A percentile compares a stretch with the other conserved stretches of the same genome.
These are phyloP conservation scores for Asterella californica DNA, from an alignment of 225 moss, liverwort and hornwort genomes.

Conservation along the genomic window DNA sequence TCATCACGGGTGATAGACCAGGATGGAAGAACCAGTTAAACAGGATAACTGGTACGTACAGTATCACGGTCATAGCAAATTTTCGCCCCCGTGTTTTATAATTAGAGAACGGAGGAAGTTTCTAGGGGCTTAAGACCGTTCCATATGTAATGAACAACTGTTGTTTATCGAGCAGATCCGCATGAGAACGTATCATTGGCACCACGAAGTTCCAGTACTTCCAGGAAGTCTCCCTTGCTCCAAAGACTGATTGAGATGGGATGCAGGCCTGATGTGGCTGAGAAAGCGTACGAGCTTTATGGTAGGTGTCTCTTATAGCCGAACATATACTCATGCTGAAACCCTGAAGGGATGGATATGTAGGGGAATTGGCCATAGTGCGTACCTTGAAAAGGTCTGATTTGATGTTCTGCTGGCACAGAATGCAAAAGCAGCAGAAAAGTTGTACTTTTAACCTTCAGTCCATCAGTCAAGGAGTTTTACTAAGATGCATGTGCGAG, in stretches of 20 bases:
- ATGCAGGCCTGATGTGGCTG: background rate
- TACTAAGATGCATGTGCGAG: background rate
- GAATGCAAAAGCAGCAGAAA: too few relatives aligned
- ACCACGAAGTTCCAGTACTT: background rate
- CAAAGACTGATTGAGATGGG: conserved; percentile 12
- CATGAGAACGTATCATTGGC: background rate
- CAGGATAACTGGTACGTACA: background rate
- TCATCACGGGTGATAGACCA: background rate
- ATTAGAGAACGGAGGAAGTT: too few relatives aligned
- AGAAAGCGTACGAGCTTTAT: conserved; percentile 6
- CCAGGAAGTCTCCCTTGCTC: background rate
- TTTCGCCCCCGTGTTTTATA: background rate
- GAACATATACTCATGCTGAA: too few relatives aligned
- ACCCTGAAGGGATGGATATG: too few relatives aligned
- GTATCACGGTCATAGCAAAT: background rate
- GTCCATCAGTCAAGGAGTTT: too few relatives aligned
- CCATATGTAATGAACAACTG: too few relatives aligned
- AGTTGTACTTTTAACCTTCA: too few relatives aligned
- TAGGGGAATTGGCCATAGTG: too few relatives aligned
- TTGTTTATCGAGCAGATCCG: background rate
- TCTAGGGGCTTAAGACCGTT: too few relatives aligned
- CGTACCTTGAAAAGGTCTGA: too few relatives aligned
- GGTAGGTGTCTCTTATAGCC: background rate
- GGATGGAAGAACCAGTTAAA: background rate
- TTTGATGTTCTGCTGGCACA: too few relatives aligned